phyloP scores from a whole-genome alignment of 805 yeast genomes.

The Starmerella tilneyi region DNA sequence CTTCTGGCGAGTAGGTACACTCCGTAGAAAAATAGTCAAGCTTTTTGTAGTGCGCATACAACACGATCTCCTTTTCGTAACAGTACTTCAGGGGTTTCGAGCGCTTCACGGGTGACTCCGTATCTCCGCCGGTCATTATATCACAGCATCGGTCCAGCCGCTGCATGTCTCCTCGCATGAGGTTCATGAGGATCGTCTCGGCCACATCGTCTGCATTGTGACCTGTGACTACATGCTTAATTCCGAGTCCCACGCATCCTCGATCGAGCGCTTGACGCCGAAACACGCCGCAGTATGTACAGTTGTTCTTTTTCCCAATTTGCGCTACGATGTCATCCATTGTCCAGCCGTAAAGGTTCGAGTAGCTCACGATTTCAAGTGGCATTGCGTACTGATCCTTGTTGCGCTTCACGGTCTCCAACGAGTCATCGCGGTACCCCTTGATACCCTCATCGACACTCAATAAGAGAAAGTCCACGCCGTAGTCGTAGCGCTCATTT shows the following conservation, averaged over 20 bases:
- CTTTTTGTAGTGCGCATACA: constrained; percentile 92
- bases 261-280: constrained; percentile 94
- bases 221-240: constrained; percentile 90
- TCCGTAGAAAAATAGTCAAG: constrained; percentile 94
- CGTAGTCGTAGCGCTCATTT: constrained; percentile 81
- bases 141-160: constrained; percentile 80
- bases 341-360: constrained; percentile 89
- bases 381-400: constrained; percentile 76
- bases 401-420: constrained; percentile 93
- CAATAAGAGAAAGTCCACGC: constrained; percentile 68
- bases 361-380: constrained; percentile 69
- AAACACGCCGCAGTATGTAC: constrained; percentile 96
- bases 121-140: constrained; percentile 64
- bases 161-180: constrained; percentile 91
- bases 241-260: constrained; percentile 80
- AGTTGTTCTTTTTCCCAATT: constrained; percentile 86
- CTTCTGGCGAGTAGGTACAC: constrained; percentile 97
- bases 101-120: constrained; percentile 65
- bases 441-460: constrained; percentile 94
- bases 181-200: constrained; percentile 91
- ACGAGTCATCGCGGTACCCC: constrained; percentile 93
- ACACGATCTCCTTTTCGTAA: constrained; percentile 92
- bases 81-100: constrained; percentile 93
- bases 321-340: constrained; percentile 96
- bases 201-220: constrained; percentile 99